Evolutionary conservation across 192 early-diverging fungal genomes (phyloP).

Genomic region (Rhizoclosmatium globosum): DNA sequence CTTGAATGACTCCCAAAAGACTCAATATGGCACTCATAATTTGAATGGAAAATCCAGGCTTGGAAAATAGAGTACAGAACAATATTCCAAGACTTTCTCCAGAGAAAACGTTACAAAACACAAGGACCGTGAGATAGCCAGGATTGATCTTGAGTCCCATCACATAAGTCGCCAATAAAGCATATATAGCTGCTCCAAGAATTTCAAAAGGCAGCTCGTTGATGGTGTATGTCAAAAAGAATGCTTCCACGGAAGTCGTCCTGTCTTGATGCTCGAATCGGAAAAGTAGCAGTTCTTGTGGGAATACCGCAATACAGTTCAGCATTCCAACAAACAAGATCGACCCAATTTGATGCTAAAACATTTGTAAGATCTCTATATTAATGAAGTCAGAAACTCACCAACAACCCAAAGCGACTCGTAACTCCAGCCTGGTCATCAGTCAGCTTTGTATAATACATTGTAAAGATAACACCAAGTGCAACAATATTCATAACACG

Average conservation of each 20-base stretch:
- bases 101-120: conserved; percentile 28
- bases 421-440: conserved; percentile 41
- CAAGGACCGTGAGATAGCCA: background rate
- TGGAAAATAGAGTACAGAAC: conserved; percentile 49
- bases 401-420: conserved; percentile 40
- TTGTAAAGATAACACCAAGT: conserved; percentile 43
- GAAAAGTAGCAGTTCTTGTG: conserved; percentile 43
- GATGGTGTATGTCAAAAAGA: conserved; percentile 43
- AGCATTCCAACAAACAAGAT: conserved; percentile 53
- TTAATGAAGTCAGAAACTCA: too few relatives aligned
- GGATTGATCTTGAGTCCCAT: conserved; percentile 6
- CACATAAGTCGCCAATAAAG: conserved; percentile 21
- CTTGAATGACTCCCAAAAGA: conserved; percentile 28
- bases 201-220: conserved; percentile 42
- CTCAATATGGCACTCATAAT: conserved; percentile 45
- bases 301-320: conserved; percentile 50
- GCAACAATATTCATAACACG: conserved; percentile 47
- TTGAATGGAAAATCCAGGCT: conserved; percentile 51
- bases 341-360: conserved; percentile 45
- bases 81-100: conserved; percentile 57
- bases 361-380: too few relatives aligned
- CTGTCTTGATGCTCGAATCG: conserved; percentile 46
- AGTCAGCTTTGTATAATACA: conserved; percentile 44
- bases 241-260: conserved; percentile 42
- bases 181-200: conserved; percentile 27